Percentiles rank a stretch among this genome's conserved stretches.
phyloP scores from a whole-genome alignment of 2,329 filamentous ascomycete genomes.

The Hypoxylon sp. region DNA sequence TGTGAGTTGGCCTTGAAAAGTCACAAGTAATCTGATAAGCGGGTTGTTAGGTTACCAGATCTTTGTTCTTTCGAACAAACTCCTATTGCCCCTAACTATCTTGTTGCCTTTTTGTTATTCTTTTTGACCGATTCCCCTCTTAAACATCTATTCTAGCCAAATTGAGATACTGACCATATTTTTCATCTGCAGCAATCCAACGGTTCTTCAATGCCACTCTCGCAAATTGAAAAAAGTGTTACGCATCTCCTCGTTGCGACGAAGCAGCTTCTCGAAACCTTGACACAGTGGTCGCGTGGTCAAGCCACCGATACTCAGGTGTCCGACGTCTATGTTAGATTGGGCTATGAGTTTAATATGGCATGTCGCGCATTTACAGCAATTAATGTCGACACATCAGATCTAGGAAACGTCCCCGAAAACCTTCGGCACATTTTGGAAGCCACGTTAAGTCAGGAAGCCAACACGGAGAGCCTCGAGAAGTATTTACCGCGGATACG shows the following conservation, averaged over 20 bases:
- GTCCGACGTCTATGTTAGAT: constrained; percentile 96
- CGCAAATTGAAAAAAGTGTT: constrained; percentile 98
- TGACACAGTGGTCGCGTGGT: constrained; percentile 97
- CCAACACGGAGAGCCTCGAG: constrained; percentile 92
- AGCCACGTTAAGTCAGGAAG: constrained; percentile 95
- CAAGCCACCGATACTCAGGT: constrained; percentile 94
- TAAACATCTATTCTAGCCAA: neutral
- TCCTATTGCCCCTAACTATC: neutral
- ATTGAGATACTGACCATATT: constrained; percentile 42
- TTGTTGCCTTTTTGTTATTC: constrained; percentile 14
- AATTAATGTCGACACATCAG: constrained; percentile 94
- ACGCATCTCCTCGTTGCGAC: constrained; percentile 97
- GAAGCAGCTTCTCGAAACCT: constrained; percentile 95
- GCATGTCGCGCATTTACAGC: constrained; percentile 96
- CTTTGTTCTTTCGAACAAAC: neutral
- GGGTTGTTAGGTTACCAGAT: constrained; percentile 5
- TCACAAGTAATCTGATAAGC: constrained; percentile 37
- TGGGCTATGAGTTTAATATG: constrained; percentile 99
- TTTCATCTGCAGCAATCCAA: constrained; percentile 59
- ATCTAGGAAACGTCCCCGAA: constrained; percentile 96
- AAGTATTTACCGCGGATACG: constrained; percentile 93
- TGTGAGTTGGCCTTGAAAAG: constrained; percentile 63
- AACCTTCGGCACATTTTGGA: constrained; percentile 91
- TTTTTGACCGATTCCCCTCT: neutral
- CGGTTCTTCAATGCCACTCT: constrained; percentile 81